phyloP scores from a whole-genome alignment of 345 rosid species.

The Pistacia atlantica region DNA sequence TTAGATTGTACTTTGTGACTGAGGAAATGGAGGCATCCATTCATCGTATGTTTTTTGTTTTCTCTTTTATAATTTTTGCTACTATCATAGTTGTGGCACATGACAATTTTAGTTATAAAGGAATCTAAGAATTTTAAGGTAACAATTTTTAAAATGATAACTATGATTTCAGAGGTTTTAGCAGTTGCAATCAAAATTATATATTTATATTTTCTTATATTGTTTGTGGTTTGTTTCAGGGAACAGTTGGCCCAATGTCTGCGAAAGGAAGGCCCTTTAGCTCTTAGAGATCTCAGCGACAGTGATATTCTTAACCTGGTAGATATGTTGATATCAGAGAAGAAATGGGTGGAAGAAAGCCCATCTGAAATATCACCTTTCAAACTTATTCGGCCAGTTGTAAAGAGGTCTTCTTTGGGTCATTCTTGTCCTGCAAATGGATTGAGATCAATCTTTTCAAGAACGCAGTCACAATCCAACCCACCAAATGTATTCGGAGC shows the following conservation, averaged over 20 bases:
- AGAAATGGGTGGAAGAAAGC: conserved; percentile 70
- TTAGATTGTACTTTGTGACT: background rate
- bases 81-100: background rate
- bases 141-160: background rate
- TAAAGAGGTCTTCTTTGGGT: conserved; percentile 23
- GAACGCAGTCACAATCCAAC: conserved; percentile 26
- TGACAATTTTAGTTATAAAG: background rate
- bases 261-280: conserved; percentile 59
- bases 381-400: conserved; percentile 33
- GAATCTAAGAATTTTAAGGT: background rate
- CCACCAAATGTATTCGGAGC: conserved; percentile 20
- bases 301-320: conserved; percentile 55
- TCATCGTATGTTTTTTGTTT: background rate
- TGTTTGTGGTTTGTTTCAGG: conserved; percentile 37
- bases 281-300: conserved; percentile 45
- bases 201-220: conserved; percentile 13
- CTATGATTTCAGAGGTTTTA: background rate
- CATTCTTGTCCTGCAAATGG: conserved; percentile 38
- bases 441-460: conserved; percentile 50
- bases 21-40: background rate
- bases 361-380: conserved; percentile 53
- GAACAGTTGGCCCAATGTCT: conserved; percentile 58
- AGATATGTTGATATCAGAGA: conserved; percentile 58
- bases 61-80: background rate
- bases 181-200: background rate